Conservation (phyloP, 768 basidiomycete species). For the Suillus alpinus region DNA sequence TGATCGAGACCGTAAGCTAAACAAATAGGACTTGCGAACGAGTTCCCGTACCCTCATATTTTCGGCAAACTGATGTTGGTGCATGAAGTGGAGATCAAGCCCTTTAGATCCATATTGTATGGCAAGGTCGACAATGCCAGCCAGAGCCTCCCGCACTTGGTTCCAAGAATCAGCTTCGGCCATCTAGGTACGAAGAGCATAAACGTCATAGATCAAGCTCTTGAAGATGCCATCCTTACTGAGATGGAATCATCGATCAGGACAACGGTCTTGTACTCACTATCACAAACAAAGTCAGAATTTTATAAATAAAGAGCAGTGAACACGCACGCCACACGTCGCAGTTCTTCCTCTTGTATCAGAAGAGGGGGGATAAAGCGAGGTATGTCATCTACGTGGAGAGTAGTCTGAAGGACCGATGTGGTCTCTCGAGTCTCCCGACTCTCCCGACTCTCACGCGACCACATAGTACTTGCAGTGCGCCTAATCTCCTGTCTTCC, state of each 20-base stretch:
- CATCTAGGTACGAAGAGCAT: constrained; percentile 29
- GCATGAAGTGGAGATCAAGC: constrained; percentile 43
- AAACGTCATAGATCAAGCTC: neutral
- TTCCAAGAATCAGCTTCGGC: constrained; percentile 38
- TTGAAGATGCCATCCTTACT: constrained; percentile 12
- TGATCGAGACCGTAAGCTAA: constrained; percentile 6
- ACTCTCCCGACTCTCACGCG: constrained; percentile 9
- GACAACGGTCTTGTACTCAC: constrained; percentile 41
- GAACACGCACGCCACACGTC: constrained; percentile 26
- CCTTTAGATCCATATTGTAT: constrained; percentile 37
- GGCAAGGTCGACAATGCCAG: constrained; percentile 37
- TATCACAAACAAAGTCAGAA: constrained; percentile 11
- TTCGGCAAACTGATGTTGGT: constrained; percentile 27
- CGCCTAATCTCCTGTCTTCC: constrained; percentile 4
- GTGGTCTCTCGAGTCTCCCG: neutral
- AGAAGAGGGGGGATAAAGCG: constrained; percentile 20
- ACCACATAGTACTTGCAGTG: neutral
- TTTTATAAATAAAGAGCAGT: neutral
- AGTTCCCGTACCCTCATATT: constrained; percentile 20
- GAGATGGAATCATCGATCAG: constrained; percentile 42
- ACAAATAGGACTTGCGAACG: neutral
- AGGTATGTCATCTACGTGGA: constrained; percentile 25
- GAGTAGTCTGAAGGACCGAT: constrained; percentile 20
- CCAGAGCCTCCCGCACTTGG: constrained; percentile 39
- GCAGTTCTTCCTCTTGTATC: constrained; percentile 17